phyloP scores from a whole-genome alignment of 1,284 basidiomycete genomes.

The Stygiomarasmius scandens region DNA sequence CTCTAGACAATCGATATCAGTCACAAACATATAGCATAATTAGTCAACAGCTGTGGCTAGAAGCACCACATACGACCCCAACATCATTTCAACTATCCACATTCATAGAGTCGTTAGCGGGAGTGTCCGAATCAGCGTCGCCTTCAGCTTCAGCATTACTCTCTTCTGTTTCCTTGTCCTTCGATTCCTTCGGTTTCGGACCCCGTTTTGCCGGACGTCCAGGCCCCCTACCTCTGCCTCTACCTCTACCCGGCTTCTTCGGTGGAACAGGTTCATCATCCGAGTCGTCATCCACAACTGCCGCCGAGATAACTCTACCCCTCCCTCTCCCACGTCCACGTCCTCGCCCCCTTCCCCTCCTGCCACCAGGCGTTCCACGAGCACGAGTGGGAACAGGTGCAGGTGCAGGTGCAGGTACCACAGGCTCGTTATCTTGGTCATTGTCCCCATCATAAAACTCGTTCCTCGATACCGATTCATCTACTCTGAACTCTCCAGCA shows the following conservation, averaged over 20 bases:
- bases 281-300: slow-evolving; percentile 6
- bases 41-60: too few species aligned
- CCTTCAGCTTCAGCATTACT: background rate
- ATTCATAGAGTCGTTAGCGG: background rate
- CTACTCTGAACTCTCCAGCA: slow-evolving; percentile 60
- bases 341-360: slow-evolving; percentile 24
- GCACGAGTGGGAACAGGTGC: slow-evolving; percentile 18
- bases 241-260: slow-evolving; percentile 21
- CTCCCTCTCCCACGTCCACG: slow-evolving; percentile 9
- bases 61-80: too few species aligned
- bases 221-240: slow-evolving; percentile 34
- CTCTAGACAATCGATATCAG: too few species aligned
- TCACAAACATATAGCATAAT: too few species aligned
- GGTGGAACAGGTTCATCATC: slow-evolving; percentile 5
- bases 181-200: background rate
- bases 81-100: background rate
- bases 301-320: slow-evolving; percentile 8
- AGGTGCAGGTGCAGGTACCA: too few species aligned
- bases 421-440: slow-evolving; percentile 58
- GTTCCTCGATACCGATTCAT: slow-evolving; percentile 55
- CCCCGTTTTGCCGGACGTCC: slow-evolving; percentile 15
- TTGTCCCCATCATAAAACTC: slow-evolving; percentile 77
- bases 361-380: slow-evolving; percentile 23
- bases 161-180: background rate
- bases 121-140: slow-evolving; percentile 6